Base-by-base conservation (phyloP, 257 asterid genomes). In the Ocimum tenuiflorum region DNA sequence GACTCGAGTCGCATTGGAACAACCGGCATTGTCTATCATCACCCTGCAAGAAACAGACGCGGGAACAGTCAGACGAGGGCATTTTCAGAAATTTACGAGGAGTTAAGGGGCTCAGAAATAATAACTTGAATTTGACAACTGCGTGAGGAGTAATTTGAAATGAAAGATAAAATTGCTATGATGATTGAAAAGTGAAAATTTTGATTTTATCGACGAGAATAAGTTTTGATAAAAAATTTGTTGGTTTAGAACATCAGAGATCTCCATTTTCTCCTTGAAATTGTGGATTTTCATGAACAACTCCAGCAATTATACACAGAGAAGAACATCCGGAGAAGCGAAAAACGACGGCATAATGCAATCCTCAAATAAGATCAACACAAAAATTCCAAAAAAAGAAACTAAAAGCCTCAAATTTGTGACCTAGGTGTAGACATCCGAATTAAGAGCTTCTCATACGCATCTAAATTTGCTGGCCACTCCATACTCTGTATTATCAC, bases 11-110 rank as follows among this genome's bases (percentile, higher is more conserved):
- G 90, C 82, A 61, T 85, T 75, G 42, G 92, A 75, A 59, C 91
- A 89, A 39, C 83, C 95, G 14, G 86, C 95, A 82, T 91, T 87
- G 80, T 91, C 98, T 74, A 91, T 81, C 85, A 89, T 81, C 72
- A 87, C 98, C 85, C 98, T 91, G 96, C 35, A 62, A 70, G 74
- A 54, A 9, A 64, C 18, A 33, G 57, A 41, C 1, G 61, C 45
- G 19, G 49, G 22, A 46, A 24, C 13, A 62, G 54, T 83, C 81
- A 86, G 80, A 62, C 13, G 41, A 48, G 64, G 73, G 74, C 38
- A 39, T 48, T 69, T 1, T 63, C 18, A 60, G 8, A 22, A n/a
- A 68, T 62, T n/a, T 31, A 50, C 20, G 13, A 43, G 24, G 53
- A 20, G 7, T 57, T 60, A 2, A 42, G 3, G 19, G 41, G 12